phyloP scores from a whole-genome alignment of 2,329 filamentous ascomycete genomes.

The Penicillium sp. region DNA sequence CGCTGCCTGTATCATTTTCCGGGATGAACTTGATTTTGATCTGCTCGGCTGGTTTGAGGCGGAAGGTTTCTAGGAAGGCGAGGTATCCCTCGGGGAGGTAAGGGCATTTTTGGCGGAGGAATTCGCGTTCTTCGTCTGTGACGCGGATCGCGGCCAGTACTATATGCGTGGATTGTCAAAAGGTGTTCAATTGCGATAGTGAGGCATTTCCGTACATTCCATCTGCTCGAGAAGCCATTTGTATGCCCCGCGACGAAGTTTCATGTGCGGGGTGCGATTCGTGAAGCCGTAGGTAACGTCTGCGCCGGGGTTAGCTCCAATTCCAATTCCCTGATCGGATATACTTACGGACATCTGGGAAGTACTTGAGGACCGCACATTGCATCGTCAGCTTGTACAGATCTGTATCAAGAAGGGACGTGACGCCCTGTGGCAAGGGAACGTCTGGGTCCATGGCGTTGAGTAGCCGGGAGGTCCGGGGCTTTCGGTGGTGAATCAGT shows the following conservation, averaged over 20 bases:
- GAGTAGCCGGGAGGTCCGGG: constrained; percentile 6
- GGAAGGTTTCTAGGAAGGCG: constrained; percentile 74
- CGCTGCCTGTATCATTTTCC: constrained; percentile 55
- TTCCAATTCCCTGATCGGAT: constrained; percentile 6
- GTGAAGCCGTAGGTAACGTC: constrained; percentile 90
- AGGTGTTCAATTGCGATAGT: background rate
- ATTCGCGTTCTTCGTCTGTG: constrained; percentile 73
- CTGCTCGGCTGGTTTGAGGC: constrained; percentile 75
- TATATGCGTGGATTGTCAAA: constrained; percentile 31
- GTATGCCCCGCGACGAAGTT: constrained; percentile 77
- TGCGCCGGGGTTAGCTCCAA: constrained; percentile 4
- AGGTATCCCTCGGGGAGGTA: constrained; percentile 79
- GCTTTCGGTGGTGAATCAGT: constrained; percentile 1
- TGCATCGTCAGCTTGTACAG: constrained; percentile 99
- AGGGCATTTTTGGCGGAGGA: constrained; percentile 71
- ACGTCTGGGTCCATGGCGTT: constrained; percentile 30
- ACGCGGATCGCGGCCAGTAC: constrained; percentile 79
- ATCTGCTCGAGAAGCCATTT: constrained; percentile 83
- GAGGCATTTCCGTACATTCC: constrained; percentile 54
- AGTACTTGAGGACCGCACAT: constrained; percentile 91
- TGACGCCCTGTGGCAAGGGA: constrained; percentile 62
- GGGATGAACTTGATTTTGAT: constrained; percentile 64
- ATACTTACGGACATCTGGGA: constrained; percentile 60
- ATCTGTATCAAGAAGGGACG: constrained; percentile 77
- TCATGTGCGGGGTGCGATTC: constrained; percentile 92